phyloP scores from a whole-genome alignment of 148 eudicot species.

The Diospyros lotus region DNA sequence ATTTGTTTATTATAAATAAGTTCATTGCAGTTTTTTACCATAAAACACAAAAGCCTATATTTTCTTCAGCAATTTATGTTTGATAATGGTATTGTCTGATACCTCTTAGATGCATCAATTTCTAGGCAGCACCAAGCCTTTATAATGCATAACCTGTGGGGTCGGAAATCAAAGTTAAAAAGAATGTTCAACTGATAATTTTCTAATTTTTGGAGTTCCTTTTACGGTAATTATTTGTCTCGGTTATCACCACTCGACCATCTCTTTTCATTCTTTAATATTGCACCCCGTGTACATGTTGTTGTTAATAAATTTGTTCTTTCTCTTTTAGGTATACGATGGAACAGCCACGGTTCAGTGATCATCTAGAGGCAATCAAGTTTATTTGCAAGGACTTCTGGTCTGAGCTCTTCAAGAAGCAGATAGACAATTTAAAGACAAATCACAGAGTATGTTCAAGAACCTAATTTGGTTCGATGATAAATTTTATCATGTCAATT shows the following conservation, averaged over 20 bases:
- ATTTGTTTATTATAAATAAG: no score
- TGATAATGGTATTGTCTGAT: no score
- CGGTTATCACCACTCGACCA: no score
- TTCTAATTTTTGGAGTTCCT: not conserved
- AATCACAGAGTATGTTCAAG: constrained; percentile 76
- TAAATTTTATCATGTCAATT: not conserved
- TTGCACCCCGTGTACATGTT: not conserved
- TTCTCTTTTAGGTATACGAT: constrained; percentile 66
- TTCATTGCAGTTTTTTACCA: no score
- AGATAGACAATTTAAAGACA: constrained; percentile 93
- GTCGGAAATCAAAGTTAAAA: not conserved
- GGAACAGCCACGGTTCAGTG: constrained; percentile 92
- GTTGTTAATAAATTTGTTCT: not conserved
- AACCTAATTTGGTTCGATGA: not conserved
- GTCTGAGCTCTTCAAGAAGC: constrained; percentile 97
- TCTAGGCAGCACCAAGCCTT: no score
- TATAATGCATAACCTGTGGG: no score
- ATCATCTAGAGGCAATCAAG: constrained; percentile 96
- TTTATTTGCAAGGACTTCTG: constrained; percentile 98
- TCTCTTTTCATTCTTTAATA: no score
- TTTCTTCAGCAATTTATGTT: no score
- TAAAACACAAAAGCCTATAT: no score
- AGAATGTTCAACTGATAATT: not conserved
- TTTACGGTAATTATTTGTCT: no score
- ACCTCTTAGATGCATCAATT: no score